Percentiles rank a stretch among this genome's conserved stretches.
Conservation (phyloP, 192 early-diverging fungal species). For the Lobosporangium transversale region DNA sequence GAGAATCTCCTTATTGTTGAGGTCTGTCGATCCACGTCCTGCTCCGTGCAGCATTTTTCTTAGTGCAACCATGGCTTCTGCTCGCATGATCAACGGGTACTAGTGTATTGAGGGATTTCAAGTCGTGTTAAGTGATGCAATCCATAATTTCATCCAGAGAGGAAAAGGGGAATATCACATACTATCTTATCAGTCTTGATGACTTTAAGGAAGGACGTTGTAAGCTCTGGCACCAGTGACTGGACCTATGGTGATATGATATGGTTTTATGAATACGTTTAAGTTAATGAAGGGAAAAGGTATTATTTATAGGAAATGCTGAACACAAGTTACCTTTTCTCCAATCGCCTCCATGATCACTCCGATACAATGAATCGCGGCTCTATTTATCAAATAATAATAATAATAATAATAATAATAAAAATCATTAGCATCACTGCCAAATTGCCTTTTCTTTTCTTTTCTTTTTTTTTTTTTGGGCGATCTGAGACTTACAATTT, state of each 20-base stretch:
- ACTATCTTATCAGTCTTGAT: slow-evolving; percentile 73
- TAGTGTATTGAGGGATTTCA: too few species aligned
- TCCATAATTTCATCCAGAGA: too few species aligned
- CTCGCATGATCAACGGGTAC: slow-evolving; percentile 67
- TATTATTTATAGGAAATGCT: slow-evolving; percentile 3
- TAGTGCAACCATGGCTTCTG: slow-evolving; percentile 76
- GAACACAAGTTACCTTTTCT: slow-evolving; percentile 60
- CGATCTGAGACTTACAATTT: slow-evolving; percentile 76
- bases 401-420: too few species aligned
- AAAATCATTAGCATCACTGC: too few species aligned
- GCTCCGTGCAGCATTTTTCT: slow-evolving; percentile 74
- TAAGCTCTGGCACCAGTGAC: slow-evolving; percentile 75
- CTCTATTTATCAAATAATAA: slow-evolving; percentile 53
- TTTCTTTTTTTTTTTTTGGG: too few species aligned
- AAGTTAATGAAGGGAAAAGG: too few species aligned
- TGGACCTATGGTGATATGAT: slow-evolving; percentile 54
- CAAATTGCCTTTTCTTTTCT: too few species aligned
- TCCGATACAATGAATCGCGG: slow-evolving; percentile 80
- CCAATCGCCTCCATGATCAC: slow-evolving; percentile 81
- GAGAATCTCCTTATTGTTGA: slow-evolving; percentile 75
- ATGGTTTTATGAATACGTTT: too few species aligned
- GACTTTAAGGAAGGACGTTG: slow-evolving; percentile 68
- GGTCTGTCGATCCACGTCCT: slow-evolving; percentile 75
- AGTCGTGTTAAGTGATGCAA: too few species aligned
- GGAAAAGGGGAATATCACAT: too few species aligned